Evolutionary conservation across 352 stramenopile genomes (phyloP), one percentile per base, ranked within the genome.

Genomic region (Pythium oligandrum): DNA sequence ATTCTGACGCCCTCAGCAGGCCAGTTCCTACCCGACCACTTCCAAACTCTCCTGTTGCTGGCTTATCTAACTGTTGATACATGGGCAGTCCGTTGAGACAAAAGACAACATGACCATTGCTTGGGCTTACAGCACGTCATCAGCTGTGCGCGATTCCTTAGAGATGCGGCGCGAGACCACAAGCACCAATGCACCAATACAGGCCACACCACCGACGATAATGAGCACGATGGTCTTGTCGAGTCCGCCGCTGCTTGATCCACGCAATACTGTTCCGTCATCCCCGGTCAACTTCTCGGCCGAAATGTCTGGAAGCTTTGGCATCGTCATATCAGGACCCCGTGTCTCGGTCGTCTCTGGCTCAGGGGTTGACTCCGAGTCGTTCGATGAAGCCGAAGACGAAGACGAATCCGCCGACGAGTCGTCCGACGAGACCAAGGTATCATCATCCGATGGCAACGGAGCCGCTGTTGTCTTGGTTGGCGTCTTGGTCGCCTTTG

Each of bases 81-180:
- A 26, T 26, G 17, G 17, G 17, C 17, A 26, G 17, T 26, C 17
- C 17, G 17, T 26, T 26, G 17, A 26, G 17, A 26, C 17, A 26
- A 26, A 26, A 26, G 17, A 26, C 17, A 26, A 26, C 17, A 26
- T 26, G 17, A 26, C 17, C 17, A 26, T 26, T 26, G 17, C 17
- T 26, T 26, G 17, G 17, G 17, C 17, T 26, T 26, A 63, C 57
- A 65, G 38, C 42, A 75, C 53, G 52, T 26, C 17, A 26, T 26
- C 17, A 26, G 17, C 17, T 26, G 17, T 26, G 17, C 17, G 17
- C 17, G 57, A 78, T 31, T 79, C 63, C 54, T 88, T 77, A 32
- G 68, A 63, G 40, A 86, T 71, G 35, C 78, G 73, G 36, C 68
- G 75, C 30, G 79, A 87, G 38, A 79, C 69, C 35, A 83, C 54